Conservation (phyloP, 2,329 filamentous ascomycete genomes). For the Blastomyces emzantsi region DNA sequence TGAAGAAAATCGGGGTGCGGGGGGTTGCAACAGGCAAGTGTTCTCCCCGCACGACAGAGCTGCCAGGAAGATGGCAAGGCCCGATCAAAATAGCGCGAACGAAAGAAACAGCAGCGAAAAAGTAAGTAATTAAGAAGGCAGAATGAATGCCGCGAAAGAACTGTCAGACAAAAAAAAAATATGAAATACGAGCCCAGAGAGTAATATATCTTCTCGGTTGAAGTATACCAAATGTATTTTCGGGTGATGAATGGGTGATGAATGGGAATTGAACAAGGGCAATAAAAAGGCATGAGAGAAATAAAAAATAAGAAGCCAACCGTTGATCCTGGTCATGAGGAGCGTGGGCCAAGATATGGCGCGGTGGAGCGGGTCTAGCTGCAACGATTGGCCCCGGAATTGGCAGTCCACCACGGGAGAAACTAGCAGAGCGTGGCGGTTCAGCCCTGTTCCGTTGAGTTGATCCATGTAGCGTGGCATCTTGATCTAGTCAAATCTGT, state of each 20-base stretch:
- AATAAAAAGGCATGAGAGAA: not conserved
- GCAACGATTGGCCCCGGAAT: not conserved
- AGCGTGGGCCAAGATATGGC: not conserved
- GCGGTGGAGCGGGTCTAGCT: not conserved
- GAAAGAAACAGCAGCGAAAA: not conserved
- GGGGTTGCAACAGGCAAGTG: not conserved
- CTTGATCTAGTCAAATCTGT: not conserved
- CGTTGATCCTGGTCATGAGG: not conserved
- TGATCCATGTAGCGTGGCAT: not conserved
- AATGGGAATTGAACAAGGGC: conserved; percentile 1
- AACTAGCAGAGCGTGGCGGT: not conserved
- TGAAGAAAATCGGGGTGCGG: not conserved
- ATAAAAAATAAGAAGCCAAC: too few relatives aligned
- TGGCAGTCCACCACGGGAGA: not conserved
- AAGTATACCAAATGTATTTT: not conserved
- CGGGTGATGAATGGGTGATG: not conserved
- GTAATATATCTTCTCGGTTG: not conserved
- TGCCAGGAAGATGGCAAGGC: not conserved
- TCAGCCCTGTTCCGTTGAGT: not conserved
- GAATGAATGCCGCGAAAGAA: not conserved
- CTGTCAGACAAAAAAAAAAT: not conserved
- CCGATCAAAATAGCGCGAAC: not conserved
- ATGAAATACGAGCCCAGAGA: not conserved
- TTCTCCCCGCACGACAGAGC: not conserved
- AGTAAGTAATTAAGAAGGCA: not conserved